Conservation (phyloP, 2,329 filamentous ascomycete species). For the Ophiostoma novo-ulmi region DNA sequence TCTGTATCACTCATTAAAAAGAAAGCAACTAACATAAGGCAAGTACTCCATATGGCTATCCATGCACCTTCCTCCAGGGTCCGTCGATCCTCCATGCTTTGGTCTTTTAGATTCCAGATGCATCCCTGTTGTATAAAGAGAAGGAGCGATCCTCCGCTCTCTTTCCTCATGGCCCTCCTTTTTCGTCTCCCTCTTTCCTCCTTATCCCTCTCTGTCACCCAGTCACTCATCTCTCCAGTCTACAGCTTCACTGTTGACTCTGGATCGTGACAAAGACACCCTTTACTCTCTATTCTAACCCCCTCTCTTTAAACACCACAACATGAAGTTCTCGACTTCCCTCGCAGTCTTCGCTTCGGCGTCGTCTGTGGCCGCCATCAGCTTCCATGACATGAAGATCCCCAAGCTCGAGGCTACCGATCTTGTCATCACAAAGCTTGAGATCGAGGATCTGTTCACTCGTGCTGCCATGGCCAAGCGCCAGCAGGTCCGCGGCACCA, state of each 20-base stretch:
- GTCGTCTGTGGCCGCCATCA: slow-evolving; percentile 15
- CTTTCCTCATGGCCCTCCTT: slow-evolving; percentile 11
- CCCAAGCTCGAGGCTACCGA: slow-evolving; percentile 8
- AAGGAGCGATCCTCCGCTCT: not conserved
- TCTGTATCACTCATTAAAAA: slow-evolving; percentile 13
- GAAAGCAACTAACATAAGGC: not conserved
- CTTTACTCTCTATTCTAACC: not conserved
- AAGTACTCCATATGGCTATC: not conserved
- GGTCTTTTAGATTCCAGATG: not conserved
- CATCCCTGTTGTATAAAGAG: slow-evolving; percentile 11
- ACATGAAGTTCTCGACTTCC: slow-evolving; percentile 17
- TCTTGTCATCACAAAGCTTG: not conserved
- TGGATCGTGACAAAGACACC: not conserved
- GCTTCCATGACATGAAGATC: slow-evolving; percentile 20
- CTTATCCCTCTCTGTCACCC: not conserved
- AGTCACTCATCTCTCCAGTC: not conserved
- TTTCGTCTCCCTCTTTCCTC: not conserved
- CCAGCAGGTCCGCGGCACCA: slow-evolving; percentile 19
- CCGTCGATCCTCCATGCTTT: slow-evolving; percentile 1
- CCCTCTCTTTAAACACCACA: not conserved
- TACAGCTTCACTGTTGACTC: not conserved
- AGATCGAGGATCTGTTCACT: not conserved
- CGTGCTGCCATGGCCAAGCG: not conserved
- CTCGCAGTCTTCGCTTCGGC: slow-evolving; percentile 18
- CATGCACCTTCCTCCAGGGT: not conserved